These are phyloP conservation scores for Corylus avellana DNA, from an alignment of 306 rosid genomes.

Conservation along the genomic window DNA sequence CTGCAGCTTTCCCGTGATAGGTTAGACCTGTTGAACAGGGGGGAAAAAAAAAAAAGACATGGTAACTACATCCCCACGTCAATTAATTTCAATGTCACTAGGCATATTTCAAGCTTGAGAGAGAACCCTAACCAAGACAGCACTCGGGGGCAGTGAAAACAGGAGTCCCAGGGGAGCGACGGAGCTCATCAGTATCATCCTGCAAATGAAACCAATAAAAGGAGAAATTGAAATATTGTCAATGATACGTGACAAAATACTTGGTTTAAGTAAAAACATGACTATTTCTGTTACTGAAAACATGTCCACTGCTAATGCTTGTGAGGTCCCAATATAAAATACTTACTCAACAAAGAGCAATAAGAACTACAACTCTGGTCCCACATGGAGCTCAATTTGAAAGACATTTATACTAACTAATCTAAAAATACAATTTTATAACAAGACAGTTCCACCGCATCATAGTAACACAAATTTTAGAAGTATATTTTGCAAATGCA, in stretches of 20 bases:
- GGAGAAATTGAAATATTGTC: no score
- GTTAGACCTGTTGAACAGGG: slow-evolving; percentile 56
- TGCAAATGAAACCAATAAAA: slow-evolving; percentile 39
- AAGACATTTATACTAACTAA: background rate
- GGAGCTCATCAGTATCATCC: slow-evolving; percentile 93
- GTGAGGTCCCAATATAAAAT: background rate
- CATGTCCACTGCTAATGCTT: background rate
- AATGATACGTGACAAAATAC: background rate
- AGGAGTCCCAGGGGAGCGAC: slow-evolving; percentile 99
- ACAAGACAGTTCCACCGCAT: background rate
- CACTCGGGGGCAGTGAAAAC: slow-evolving; percentile 99
- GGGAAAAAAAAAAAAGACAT: slow-evolving; percentile 8
- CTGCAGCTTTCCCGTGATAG: slow-evolving; percentile 82
- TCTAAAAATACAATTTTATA: background rate
- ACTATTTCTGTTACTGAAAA: background rate
- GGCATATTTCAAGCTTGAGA: slow-evolving; percentile 19
- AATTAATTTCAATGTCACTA: background rate
- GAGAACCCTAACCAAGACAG: slow-evolving; percentile 62
- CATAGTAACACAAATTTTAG: background rate
- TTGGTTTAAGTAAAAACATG: background rate
- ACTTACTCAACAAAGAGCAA: background rate
- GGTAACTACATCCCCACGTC: slow-evolving; percentile 14
- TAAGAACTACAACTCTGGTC: background rate
- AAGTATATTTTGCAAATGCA: background rate
- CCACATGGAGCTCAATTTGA: background rate